A percentile compares a stretch with the other conserved stretches of the same genome.
Conservation (phyloP, 2,329 filamentous ascomycete species). For the Epichloe gansuensis region DNA sequence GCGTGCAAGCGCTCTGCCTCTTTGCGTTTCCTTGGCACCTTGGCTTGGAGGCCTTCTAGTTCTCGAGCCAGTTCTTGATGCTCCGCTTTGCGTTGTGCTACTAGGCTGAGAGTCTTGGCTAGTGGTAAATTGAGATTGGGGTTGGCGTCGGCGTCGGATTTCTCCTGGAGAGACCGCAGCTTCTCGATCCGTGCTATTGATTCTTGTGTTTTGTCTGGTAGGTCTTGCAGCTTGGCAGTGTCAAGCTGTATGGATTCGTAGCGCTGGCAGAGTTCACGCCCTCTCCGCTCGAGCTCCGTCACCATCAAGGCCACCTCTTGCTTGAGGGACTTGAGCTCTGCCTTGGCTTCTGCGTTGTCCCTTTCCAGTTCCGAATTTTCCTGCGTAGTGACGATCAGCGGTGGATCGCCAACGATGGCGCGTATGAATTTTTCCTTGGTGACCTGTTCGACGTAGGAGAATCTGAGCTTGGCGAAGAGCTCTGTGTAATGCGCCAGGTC, state of each 20-base stretch:
- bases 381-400: conserved; percentile 66
- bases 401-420: conserved; percentile 81
- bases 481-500: conserved; percentile 88
- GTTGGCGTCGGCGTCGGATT: conserved; percentile 19
- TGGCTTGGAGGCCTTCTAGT: conserved; percentile 49
- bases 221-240: conserved; percentile 33
- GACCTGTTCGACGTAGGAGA: conserved; percentile 95
- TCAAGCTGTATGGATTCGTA: conserved; percentile 40
- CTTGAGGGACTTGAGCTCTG: conserved; percentile 67
- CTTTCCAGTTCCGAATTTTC: conserved; percentile 72
- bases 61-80: conserved; percentile 48
- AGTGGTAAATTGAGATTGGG: conserved; percentile 43
- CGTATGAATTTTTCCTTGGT: conserved; percentile 97
- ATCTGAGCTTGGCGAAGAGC: conserved; percentile 89
- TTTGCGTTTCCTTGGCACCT: conserved; percentile 51
- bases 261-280: conserved; percentile 42
- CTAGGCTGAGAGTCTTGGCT: conserved; percentile 41
- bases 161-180: conserved; percentile 30
- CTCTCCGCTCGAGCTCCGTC: conserved; percentile 54
- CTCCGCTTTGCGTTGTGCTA: conserved; percentile 38
- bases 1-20: conserved; percentile 55
- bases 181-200: conserved; percentile 36
- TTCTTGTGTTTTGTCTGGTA: conserved; percentile 37
- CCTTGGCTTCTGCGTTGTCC: conserved; percentile 58
- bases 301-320: conserved; percentile 64